Evolutionary conservation across 2,329 filamentous ascomycete species (phyloP), one percentile per base, ranked within the genome.

Genomic region (Colletotrichum sansevieriae): DNA sequence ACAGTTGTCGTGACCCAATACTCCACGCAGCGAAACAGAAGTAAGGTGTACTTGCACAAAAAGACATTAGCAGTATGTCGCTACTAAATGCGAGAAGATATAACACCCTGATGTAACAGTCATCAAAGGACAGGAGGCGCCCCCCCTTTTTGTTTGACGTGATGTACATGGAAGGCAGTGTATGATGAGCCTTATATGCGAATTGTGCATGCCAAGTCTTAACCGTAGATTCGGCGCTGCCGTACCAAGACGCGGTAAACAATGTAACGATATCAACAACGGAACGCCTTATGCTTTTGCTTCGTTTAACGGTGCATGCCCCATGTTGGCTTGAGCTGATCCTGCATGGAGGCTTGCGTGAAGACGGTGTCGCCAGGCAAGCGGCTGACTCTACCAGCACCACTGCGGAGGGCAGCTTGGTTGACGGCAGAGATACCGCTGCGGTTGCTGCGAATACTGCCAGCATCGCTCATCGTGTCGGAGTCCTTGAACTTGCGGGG

Each of bases 301-400:
- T 63, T 44, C 55, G 44, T 68, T 76, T 77, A 84, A 61, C 78
- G 75, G 65, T 86, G 84, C 81, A 90, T 85, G 71, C 77, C 80
- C 88, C 88, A 90, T 60, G 81, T 79, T 49, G 88, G 88, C 80
- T 90, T 90, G 70, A 91, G 82, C 73, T 83, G 83, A 72, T 89
- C 80, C 65, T 83, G 80, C 77, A 95, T 79, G 65, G 93, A 88
- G 39, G 91, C 88, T 75, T 85, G 86, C 3, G 93, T 94, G 72
- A 94, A 95, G 66, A 97, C 93, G 49, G 91, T 88, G 73, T 95
- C 93, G 66, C 89, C 90, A 0, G 95, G 94, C 70, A 98, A 87
- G 57, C 92, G 90, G 77, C 93, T 96, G 72, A 98, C 89, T 71
- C 95, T 92, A 75, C 97, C 95, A 52, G 94, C 94, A 72, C 95